Percentiles rank a stretch among this genome's conserved stretches.
Evolutionary conservation across 306 rosid species (phyloP).

Genomic region (Arachis stenosperma): DNA sequence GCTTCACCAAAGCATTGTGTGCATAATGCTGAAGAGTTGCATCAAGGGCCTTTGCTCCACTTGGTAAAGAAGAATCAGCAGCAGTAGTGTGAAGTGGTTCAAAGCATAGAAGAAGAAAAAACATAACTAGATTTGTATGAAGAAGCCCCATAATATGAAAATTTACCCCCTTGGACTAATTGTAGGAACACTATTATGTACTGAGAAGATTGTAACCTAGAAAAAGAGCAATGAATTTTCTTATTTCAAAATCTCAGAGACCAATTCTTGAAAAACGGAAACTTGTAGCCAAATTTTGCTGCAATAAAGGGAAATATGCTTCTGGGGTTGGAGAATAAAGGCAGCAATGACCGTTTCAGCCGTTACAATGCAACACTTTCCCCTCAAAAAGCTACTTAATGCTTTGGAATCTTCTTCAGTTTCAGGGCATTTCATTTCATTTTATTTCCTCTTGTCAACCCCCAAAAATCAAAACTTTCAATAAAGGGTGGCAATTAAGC

Average conservation of each 20-base stretch:
- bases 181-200: constrained; percentile 25
- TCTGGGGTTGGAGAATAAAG: constrained; percentile 37
- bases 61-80: constrained; percentile 39
- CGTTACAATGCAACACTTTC: constrained; percentile 57
- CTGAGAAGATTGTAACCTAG: constrained; percentile 39
- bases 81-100: constrained; percentile 43
- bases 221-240: constrained; percentile 38
- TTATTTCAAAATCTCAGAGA: constrained; percentile 15
- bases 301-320: constrained; percentile 46
- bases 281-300: constrained; percentile 46
- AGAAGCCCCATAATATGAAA: constrained; percentile 61
- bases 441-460: not conserved
- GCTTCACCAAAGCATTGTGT: constrained; percentile 54
- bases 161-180: constrained; percentile 20
- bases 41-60: constrained; percentile 49
- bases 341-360: constrained; percentile 74
- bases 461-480: constrained; percentile 41
- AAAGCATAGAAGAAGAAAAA: constrained; percentile 49
- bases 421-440: constrained; percentile 47
- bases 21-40: constrained; percentile 62
- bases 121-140: constrained; percentile 56
- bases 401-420: constrained; percentile 44
- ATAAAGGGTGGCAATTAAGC: constrained; percentile 16
- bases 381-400: constrained; percentile 48
- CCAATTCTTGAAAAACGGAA: constrained; percentile 31